These are phyloP conservation scores for Raffaelea albimanens DNA, from an alignment of 2,329 filamentous ascomycete species.

Conservation along the genomic window DNA sequence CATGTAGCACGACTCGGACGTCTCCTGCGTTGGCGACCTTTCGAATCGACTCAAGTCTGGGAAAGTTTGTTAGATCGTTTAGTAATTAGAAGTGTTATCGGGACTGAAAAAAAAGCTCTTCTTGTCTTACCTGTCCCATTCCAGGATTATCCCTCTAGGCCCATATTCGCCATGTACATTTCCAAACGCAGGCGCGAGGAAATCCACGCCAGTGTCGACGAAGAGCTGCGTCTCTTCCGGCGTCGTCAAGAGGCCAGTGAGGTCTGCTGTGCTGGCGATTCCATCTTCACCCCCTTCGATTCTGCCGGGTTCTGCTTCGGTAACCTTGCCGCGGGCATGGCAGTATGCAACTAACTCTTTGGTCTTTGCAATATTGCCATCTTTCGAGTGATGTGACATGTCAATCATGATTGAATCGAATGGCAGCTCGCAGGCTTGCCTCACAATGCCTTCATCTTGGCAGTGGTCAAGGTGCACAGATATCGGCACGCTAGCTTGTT, in stretches of 20 bases:
- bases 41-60: slow-evolving; percentile 32
- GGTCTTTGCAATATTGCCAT: slow-evolving; percentile 54
- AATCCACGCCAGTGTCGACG: slow-evolving; percentile 61
- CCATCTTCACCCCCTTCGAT: slow-evolving; percentile 57
- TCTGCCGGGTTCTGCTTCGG: slow-evolving; percentile 59
- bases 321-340: slow-evolving; percentile 52
- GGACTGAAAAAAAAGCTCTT: no score
- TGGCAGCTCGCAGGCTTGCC: slow-evolving; percentile 47
- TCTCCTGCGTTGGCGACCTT: slow-evolving; percentile 29
- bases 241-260: slow-evolving; percentile 48
- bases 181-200: slow-evolving; percentile 65
- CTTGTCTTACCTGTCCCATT: slow-evolving; percentile 42
- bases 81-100: no score
- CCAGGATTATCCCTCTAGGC: slow-evolving; percentile 50
- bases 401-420: slow-evolving; percentile 69
- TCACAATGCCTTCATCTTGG: slow-evolving; percentile 50
- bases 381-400: slow-evolving; percentile 57
- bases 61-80: no score
- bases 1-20: slow-evolving; percentile 37
- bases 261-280: slow-evolving; percentile 47
- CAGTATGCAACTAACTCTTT: slow-evolving; percentile 53
- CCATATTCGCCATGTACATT: slow-evolving; percentile 71
- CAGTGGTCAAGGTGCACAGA: slow-evolving; percentile 59
- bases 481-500: slow-evolving; percentile 46
- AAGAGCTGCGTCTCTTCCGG: slow-evolving; percentile 62